Conservation (phyloP, 2,329 filamentous ascomycete genomes). For the Claviceps monticola region DNA sequence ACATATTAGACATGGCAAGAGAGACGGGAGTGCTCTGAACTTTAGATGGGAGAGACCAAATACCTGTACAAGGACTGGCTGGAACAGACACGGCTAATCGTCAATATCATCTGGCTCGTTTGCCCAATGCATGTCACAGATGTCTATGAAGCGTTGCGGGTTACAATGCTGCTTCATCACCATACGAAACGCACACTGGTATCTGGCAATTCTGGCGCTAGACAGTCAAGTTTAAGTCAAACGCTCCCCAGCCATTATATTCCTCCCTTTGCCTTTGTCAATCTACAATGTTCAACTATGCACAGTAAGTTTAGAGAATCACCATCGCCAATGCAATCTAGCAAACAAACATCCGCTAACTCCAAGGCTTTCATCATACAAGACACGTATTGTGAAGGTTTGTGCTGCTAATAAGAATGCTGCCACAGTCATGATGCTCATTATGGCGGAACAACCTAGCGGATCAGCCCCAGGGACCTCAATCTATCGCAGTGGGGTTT, state of each 20-base stretch:
- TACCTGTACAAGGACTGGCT: too few species aligned
- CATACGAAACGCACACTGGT: not conserved
- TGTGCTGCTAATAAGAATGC: not conserved
- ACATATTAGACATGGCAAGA: slow-evolving; percentile 15
- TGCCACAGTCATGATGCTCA: not conserved
- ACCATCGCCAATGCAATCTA: slow-evolving; percentile 1
- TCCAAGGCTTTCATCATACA: slow-evolving; percentile 1
- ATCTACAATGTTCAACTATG: not conserved
- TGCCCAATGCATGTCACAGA: not conserved
- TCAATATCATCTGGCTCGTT: not conserved
- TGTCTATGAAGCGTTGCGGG: not conserved
- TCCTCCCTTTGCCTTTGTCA: not conserved
- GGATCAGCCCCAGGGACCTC: slow-evolving; percentile 23
- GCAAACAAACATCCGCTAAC: slow-evolving; percentile 3
- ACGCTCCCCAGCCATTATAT: not conserved
- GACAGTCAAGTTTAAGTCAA: not conserved
- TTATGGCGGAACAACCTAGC: slow-evolving; percentile 8
- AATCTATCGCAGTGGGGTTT: slow-evolving; percentile 41
- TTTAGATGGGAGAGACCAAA: not conserved
- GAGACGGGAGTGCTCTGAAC: slow-evolving; percentile 4
- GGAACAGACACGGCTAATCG: not conserved
- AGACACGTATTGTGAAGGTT: not conserved
- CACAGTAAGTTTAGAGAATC: not conserved
- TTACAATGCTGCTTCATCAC: not conserved
- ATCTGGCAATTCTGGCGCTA: not conserved